Evolutionary conservation across 345 rosid species (phyloP), one percentile per base, ranked within the genome.

Genomic region (Eucalyptus brandiana): DNA sequence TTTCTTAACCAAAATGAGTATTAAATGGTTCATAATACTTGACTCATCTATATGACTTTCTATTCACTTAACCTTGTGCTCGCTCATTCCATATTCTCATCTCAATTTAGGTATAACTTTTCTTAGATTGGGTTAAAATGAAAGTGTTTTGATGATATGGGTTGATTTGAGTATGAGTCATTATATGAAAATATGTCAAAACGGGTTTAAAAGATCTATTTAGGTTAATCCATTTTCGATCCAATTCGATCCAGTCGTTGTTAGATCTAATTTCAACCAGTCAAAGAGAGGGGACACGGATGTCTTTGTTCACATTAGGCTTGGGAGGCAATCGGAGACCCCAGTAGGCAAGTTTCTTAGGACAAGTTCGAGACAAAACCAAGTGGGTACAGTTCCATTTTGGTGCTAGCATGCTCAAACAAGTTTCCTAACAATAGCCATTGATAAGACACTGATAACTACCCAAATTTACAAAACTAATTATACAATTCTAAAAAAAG

Each of bases 41-140:
- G 3, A 24, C 62, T 56, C 3, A 24, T 56, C 2, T 24, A 1
- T 56, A 24, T 26, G 9, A 56, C 2, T 56, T 1, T 23, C 0
- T 56, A 1, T 23, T 56, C 30, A 56, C 30, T 5, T 53, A 2
- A 53, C 4, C 2, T 53, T 53, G 58, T 0, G 3, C 1, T 53
- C 6, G 3, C 62, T 56, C 62, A 24, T 56, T 56, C 3, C 6
- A 24, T 1, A 24, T 56, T 56, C 3, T 24, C 13, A 56, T 56
- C 62, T 56, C 30, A 23, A 11, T 24, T 56, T 56, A 11, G 1
- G 14, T 56, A 23, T 24, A 6, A 23, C 3, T 56, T 56, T 56
- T 56, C 1, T 56, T 24, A 23, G 30, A 56, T 56, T 56, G 14
- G 3, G 30, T 56, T 56, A 23, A 56, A 56, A 24, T 24, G 3